These are phyloP conservation scores for Williopsis jadinii DNA, from an alignment of 1,139 yeast species.

Conservation along the genomic window DNA sequence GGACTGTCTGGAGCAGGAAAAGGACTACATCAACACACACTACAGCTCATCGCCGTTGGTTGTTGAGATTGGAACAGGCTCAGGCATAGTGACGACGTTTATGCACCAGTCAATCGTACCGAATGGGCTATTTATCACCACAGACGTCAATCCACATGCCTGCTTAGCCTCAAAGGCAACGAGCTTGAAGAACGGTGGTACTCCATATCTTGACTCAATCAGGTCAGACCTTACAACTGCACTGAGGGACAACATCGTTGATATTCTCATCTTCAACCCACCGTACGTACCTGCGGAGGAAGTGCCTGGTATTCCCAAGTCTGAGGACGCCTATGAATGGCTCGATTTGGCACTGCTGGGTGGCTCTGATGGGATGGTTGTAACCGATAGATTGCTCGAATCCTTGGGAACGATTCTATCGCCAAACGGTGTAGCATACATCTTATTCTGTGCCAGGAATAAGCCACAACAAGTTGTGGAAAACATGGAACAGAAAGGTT, in stretches of 20 bases:
- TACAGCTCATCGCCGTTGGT: slow-evolving; percentile 43
- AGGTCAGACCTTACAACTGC: slow-evolving; percentile 53
- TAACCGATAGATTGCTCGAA: slow-evolving; percentile 60
- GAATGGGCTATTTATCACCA: slow-evolving; percentile 47
- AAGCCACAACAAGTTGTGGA: slow-evolving; percentile 56
- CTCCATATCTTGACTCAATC: slow-evolving; percentile 41
- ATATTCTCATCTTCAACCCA: slow-evolving; percentile 80
- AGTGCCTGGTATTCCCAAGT: slow-evolving; percentile 43
- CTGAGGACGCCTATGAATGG: slow-evolving; percentile 52
- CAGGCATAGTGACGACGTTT: slow-evolving; percentile 83
- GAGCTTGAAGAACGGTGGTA: slow-evolving; percentile 37
- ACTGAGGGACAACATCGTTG: slow-evolving; percentile 43
- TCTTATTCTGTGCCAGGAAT: slow-evolving; percentile 81
- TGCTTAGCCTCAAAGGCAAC: slow-evolving; percentile 51
- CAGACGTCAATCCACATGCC: slow-evolving; percentile 80
- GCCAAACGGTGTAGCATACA: slow-evolving; percentile 66
- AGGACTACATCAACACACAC: slow-evolving; percentile 26
- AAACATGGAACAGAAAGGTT: slow-evolving; percentile 42
- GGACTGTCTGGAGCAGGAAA: slow-evolving; percentile 68
- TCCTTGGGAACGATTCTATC: slow-evolving; percentile 42
- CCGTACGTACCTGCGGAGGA: slow-evolving; percentile 90
- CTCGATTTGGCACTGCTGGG: slow-evolving; percentile 85
- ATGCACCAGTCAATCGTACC: slow-evolving; percentile 46
- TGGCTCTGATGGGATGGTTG: slow-evolving; percentile 83
- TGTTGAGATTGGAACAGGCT: slow-evolving; percentile 87